These are phyloP conservation scores for Curvularia hawaiiensis DNA, from an alignment of 2,329 filamentous ascomycete genomes.

Conservation along the genomic window DNA sequence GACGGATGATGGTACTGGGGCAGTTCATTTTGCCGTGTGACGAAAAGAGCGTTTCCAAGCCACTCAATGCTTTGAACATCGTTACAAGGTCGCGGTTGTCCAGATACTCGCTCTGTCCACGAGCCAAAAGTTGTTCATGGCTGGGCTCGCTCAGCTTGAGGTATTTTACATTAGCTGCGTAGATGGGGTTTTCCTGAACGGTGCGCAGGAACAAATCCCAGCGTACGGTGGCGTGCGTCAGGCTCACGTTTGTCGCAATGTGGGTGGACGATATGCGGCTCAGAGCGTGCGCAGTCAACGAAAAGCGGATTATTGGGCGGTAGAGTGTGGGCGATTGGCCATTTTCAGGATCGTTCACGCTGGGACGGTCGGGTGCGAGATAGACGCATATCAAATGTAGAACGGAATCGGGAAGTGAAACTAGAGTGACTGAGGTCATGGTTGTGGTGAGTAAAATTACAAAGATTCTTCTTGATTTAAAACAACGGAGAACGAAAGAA, in stretches of 20 bases:
- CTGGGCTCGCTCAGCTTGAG: conserved; percentile 4
- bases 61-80: conserved; percentile 6
- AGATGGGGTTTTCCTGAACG: conserved; percentile 2
- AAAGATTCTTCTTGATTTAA: not conserved
- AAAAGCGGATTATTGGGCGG: conserved; percentile 14
- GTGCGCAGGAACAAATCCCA: conserved; percentile 11
- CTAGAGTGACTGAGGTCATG: conserved; percentile 3
- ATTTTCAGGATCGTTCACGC: conserved; percentile 9
- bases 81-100: not conserved
- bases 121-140: not conserved
- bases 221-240: conserved; percentile 2
- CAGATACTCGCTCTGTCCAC: not conserved
- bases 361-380: conserved; percentile 9
- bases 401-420: conserved; percentile 11
- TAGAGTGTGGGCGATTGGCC: conserved; percentile 10
- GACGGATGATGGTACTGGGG: not conserved
- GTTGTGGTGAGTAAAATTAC: not conserved
- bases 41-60: conserved; percentile 2
- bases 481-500: not conserved
- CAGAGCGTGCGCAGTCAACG: conserved; percentile 9
- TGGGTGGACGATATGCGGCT: conserved; percentile 12
- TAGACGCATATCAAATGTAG: conserved; percentile 14
- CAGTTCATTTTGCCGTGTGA: not conserved
- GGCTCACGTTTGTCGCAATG: conserved; percentile 13
- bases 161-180: conserved; percentile 13